These are phyloP conservation scores for Erysiphe pisi DNA, from an alignment of 2,329 filamentous ascomycete species.

Conservation along the genomic window DNA sequence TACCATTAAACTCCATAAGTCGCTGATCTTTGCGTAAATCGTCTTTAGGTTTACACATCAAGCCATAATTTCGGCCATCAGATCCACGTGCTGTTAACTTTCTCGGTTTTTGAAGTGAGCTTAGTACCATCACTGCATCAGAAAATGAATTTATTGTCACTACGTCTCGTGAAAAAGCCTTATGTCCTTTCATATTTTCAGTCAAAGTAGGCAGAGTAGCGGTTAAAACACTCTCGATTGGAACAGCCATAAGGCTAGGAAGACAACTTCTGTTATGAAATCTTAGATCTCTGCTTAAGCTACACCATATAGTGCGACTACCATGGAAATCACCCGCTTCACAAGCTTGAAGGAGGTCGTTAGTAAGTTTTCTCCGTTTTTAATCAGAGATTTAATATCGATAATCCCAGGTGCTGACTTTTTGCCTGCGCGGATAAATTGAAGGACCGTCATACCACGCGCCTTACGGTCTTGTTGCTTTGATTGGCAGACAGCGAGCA, in stretches of 20 bases:
- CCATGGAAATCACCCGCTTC: slow-evolving; percentile 62
- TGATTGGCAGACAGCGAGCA: slow-evolving; percentile 77
- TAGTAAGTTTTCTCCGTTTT: slow-evolving; percentile 68
- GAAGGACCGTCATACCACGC: slow-evolving; percentile 46
- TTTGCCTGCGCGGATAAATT: slow-evolving; percentile 41
- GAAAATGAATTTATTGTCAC: slow-evolving; percentile 71
- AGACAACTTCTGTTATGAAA: slow-evolving; percentile 74
- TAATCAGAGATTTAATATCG: slow-evolving; percentile 62
- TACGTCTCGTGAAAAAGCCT: slow-evolving; percentile 75
- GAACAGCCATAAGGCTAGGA: slow-evolving; percentile 77
- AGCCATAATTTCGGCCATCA: slow-evolving; percentile 76
- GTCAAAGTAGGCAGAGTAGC: slow-evolving; percentile 67
- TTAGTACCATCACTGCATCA: slow-evolving; percentile 81
- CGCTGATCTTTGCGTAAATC: slow-evolving; percentile 95
- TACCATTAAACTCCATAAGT: slow-evolving; percentile 97
- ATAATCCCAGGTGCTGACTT: slow-evolving; percentile 44
- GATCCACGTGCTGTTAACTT: slow-evolving; percentile 80
- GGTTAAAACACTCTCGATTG: slow-evolving; percentile 72
- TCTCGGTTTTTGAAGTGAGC: slow-evolving; percentile 82
- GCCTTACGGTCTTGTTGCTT: slow-evolving; percentile 57
- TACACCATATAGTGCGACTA: slow-evolving; percentile 58
- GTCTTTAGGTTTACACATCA: slow-evolving; percentile 96
- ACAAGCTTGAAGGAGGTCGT: slow-evolving; percentile 70
- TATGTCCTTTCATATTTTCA: slow-evolving; percentile 64
- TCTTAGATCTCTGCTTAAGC: slow-evolving; percentile 62